Base-by-base conservation (phyloP, 2,329 filamentous ascomycete genomes). In the Nigrospora sphaerica region DNA sequence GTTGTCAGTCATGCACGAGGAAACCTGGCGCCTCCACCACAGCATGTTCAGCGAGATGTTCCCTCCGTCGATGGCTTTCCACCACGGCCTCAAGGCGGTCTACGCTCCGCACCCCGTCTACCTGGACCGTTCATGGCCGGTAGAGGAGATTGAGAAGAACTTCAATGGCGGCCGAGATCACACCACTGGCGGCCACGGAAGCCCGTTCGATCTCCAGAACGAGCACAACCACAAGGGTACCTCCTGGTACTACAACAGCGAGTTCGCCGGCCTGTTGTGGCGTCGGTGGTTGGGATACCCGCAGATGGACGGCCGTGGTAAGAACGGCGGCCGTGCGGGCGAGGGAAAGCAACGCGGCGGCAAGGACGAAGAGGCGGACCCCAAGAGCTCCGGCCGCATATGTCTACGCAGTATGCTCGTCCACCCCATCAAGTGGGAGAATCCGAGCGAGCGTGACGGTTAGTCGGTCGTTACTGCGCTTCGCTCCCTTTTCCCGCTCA, bases 181-280 rank as follows among this genome's bases (percentile, higher is more conserved):
- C 51, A 81, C 78, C 1, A 76, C 81, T 0, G 78, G 82, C 9
- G 80, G 85, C 1, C 70, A 72, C 31, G 81, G 85, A 33, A 84
- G 81, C 35, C 76, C 86, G 7, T 89, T 85, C 54, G 81, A 83
- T 47, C 57, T 75, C 17, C 75, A 78, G 53, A 82, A 88, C 45
- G 88, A 95, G 66, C 86, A 89, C 63, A 91, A 91, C 64, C 89
- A 92, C 69, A 80, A 80, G 56, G 87, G 88, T 13, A 84, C 83
- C 38, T 89, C 78, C 39, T 95, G 87, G 86, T 95, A 92, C 65
- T 95, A 89, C 65, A 86, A 89, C 56, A 83, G 83, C 18, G 78
- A 83, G 42, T 95, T 93, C 58, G 82, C 86, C 1, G 78, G 83
- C 5, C 78, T 85, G n/a, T 61, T 95, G 54, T 95, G 88, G 79